These are phyloP conservation scores for Pseudocercospora eumusae DNA, from an alignment of 2,329 filamentous ascomycete species.

Conservation along the genomic window DNA sequence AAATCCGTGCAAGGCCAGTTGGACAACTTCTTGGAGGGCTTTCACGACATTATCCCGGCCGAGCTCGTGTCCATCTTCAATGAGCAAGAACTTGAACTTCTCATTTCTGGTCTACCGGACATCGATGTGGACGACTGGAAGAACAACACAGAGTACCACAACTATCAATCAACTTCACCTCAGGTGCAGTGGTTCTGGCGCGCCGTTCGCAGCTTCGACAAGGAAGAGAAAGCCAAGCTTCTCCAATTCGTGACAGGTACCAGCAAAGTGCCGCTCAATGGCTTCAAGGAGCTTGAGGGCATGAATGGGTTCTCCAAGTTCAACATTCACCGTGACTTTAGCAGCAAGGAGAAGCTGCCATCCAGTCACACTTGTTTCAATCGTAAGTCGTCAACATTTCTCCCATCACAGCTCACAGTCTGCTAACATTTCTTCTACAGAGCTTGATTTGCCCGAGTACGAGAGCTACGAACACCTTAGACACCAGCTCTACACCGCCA, in stretches of 20 bases:
- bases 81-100: constrained; percentile 92
- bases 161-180: constrained; percentile 88
- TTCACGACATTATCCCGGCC: constrained; percentile 96
- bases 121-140: constrained; percentile 99
- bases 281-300: constrained; percentile 97
- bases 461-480: constrained; percentile 91
- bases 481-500: constrained; percentile 86
- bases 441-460: constrained; percentile 97
- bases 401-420: neutral
- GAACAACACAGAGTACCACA: constrained; percentile 97
- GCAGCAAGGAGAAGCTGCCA: constrained; percentile 90
- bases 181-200: constrained; percentile 99
- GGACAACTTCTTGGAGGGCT: constrained; percentile 78
- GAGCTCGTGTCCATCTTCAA: constrained; percentile 97
- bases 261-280: constrained; percentile 95
- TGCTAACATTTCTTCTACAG: constrained; percentile 54
- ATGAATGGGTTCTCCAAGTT: constrained; percentile 99
- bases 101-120: constrained; percentile 95
- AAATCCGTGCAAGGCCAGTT: constrained; percentile 93
- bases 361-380: constrained; percentile 99
- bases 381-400: constrained; percentile 65
- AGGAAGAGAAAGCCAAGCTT: constrained; percentile 95
- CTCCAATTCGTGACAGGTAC: constrained; percentile 98
- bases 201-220: constrained; percentile 93
- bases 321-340: constrained; percentile 98